phyloP scores from a whole-genome alignment of 129 eudicot genomes.

The Flaveria robusta region DNA sequence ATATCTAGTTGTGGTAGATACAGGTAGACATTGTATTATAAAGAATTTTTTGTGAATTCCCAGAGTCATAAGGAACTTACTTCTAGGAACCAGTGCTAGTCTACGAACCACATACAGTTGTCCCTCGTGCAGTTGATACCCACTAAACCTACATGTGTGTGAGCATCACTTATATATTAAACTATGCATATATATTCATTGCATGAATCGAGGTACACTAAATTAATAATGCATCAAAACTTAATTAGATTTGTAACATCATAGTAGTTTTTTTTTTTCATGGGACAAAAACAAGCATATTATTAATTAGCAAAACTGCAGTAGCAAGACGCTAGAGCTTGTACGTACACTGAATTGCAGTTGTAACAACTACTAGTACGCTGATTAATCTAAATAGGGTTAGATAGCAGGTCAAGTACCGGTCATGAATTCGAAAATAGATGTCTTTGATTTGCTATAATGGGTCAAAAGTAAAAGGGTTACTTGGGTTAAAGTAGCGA shows the following conservation, averaged over 20 bases:
- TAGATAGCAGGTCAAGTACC: too few species aligned
- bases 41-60: conserved; percentile 24
- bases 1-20: background rate
- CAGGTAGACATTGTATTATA: background rate
- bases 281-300: too few species aligned
- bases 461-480: too few species aligned
- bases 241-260: background rate
- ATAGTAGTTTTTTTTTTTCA: too few species aligned
- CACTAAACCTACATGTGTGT: conserved; percentile 34
- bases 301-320: too few species aligned
- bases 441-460: too few species aligned
- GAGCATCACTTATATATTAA: conserved; percentile 24
- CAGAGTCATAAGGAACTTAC: conserved; percentile 31
- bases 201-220: conserved; percentile 8
- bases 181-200: conserved; percentile 19
- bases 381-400: too few species aligned
- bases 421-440: too few species aligned
- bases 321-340: too few species aligned
- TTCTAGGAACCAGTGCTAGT: conserved; percentile 28
- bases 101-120: conserved; percentile 41
- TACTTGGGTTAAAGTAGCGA: too few species aligned
- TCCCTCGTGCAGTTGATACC: conserved; percentile 45
- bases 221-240: background rate
- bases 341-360: too few species aligned
- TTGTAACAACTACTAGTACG: too few species aligned